Base-by-base conservation (phyloP, 2,329 filamentous ascomycete genomes). In the Leptosphaerulina australis region DNA sequence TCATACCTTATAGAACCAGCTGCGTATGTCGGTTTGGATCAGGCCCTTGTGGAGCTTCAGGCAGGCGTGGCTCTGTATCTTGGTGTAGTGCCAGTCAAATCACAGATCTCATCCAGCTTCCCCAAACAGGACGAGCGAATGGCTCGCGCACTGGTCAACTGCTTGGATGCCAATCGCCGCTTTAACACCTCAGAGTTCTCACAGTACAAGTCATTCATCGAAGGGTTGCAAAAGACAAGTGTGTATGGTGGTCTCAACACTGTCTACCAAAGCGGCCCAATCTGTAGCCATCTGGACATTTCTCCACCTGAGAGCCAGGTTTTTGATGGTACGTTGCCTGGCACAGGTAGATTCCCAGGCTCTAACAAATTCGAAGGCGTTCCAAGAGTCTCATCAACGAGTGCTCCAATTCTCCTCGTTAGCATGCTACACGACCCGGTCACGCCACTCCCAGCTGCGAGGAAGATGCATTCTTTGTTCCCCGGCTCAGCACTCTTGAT, bases 391-490 rank as follows among this genome's bases (percentile, higher is more conserved):
- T 15, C 44, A 1, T 37, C 24, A 30, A 57, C 52, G 3, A 45
- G 36, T 10, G 44, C 50, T 12, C 56, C 59, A 5, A 56, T 59
- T 7, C 14, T 62, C 1, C 58, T 54, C 17, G 35, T 62, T 3
- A 54, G 39, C 17, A 31, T 43, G 7, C 34, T 47, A 10, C 38
- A 79, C 18, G 82, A 85, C 51, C 83, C 83, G 0, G 78, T 85
- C 1, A 85, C 81, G 0, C 81, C 82, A 2, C 44, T 59, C 7
- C 26, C 81, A 0, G 53, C 63, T 30, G 73, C 76, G 20, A 76
- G 76, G 4, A 55, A 50, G 31, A 66, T 64, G 45, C 68, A 71
- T 52, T 58, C 62, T 0, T 46, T 51, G 10, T 61, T 66, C 1
- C 77, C 78, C 45, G 67, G 74, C 4, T 76, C 75, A 1, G 74